Evolutionary conservation across 2,329 filamentous ascomycete genomes (phyloP).

Genomic region (Pseudonectria buxi): DNA sequence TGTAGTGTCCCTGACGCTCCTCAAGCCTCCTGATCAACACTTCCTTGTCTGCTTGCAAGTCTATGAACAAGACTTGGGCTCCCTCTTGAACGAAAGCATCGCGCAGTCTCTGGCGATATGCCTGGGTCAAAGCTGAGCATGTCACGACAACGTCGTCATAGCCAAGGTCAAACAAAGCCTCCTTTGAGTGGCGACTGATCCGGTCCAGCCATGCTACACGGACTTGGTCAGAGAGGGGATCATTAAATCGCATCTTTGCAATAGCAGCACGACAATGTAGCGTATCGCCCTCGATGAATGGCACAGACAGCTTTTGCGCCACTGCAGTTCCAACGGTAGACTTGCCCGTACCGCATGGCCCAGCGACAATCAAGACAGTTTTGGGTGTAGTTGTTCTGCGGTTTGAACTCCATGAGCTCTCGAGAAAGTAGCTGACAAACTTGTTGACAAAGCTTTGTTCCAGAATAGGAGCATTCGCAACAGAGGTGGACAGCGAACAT

Average conservation of each 20-base stretch:
- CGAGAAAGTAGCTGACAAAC: constrained; percentile 29
- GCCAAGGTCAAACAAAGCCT: constrained; percentile 21
- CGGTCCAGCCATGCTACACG: constrained; percentile 25
- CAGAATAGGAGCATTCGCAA: constrained; percentile 29
- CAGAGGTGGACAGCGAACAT: constrained; percentile 37
- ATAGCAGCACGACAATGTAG: constrained; percentile 28
- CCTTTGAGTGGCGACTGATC: constrained; percentile 15
- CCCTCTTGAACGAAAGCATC: constrained; percentile 9
- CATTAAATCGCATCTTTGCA: constrained; percentile 24
- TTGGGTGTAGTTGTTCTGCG: constrained; percentile 18
- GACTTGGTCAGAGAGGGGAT: constrained; percentile 27
- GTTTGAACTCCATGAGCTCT: constrained; percentile 32
- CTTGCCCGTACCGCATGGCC: constrained; percentile 36
- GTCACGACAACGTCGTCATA: constrained; percentile 27
- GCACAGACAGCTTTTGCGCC: constrained; percentile 20
- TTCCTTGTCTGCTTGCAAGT: constrained; percentile 27
- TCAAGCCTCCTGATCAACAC: constrained; percentile 22
- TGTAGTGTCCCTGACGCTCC: constrained; percentile 27
- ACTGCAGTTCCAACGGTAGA: constrained; percentile 29
- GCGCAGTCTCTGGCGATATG: constrained; percentile 28
- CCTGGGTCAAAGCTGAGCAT: constrained; percentile 31
- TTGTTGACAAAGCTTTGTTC: constrained; percentile 29
- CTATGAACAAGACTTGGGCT: constrained; percentile 26
- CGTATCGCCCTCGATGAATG: constrained; percentile 35
- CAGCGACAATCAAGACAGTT: constrained; percentile 29